Conservation (phyloP, 805 yeast species). For the Candida dendrica region DNA sequence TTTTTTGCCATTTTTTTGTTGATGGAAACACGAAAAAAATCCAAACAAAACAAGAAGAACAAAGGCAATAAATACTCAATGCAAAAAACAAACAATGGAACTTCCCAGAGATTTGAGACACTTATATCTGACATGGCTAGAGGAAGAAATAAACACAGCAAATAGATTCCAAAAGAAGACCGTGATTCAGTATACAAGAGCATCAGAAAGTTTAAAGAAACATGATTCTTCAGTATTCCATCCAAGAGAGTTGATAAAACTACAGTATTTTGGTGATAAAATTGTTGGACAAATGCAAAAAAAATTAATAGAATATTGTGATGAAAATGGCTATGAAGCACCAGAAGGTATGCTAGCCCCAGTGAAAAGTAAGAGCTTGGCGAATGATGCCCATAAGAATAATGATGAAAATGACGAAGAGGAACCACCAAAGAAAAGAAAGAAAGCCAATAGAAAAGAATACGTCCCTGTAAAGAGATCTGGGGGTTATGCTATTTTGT, state of each 20-base stretch:
- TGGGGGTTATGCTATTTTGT: slow-evolving; percentile 78
- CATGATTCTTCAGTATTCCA: slow-evolving; percentile 38
- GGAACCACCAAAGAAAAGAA: slow-evolving; percentile 15
- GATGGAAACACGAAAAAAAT: not conserved
- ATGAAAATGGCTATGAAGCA: slow-evolving; percentile 35
- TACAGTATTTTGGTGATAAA: slow-evolving; percentile 69
- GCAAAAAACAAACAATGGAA: slow-evolving; percentile 25
- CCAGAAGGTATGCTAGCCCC: slow-evolving; percentile 31
- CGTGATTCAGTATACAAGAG: slow-evolving; percentile 47
- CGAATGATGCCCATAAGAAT: slow-evolving; percentile 6
- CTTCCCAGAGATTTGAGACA: slow-evolving; percentile 42
- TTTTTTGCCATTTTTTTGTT: not conserved
- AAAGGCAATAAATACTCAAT: too few species aligned
- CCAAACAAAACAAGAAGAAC: too few species aligned
- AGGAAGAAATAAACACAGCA: slow-evolving; percentile 39
- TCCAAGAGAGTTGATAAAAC: slow-evolving; percentile 49
- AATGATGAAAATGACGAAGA: slow-evolving; percentile 6
- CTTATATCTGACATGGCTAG: slow-evolving; percentile 52
- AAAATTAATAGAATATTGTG: slow-evolving; percentile 47
- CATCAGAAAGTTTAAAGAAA: slow-evolving; percentile 42
- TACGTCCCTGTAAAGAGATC: slow-evolving; percentile 72
- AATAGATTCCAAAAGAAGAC: slow-evolving; percentile 46
- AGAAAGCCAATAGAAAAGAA: slow-evolving; percentile 21
- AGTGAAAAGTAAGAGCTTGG: slow-evolving; percentile 6
- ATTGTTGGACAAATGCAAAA: slow-evolving; percentile 45